phyloP scores from a whole-genome alignment of 345 rosid genomes.

The Eucalyptus regnans region DNA sequence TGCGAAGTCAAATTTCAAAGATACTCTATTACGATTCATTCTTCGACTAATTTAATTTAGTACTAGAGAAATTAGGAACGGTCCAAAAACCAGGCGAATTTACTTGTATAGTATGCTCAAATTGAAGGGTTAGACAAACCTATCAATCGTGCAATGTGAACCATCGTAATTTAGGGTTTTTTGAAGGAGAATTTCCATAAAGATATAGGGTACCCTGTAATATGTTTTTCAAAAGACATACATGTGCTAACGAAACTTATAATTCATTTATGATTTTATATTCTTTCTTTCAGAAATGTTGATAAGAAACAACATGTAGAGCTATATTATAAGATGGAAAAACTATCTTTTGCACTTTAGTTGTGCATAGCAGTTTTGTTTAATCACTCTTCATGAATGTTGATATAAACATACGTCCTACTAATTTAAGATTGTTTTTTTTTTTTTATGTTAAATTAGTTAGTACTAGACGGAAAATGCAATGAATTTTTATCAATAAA shows the following conservation, averaged over 20 bases:
- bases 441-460: neutral
- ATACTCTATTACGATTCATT: neutral
- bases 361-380: neutral
- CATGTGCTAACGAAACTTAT: neutral
- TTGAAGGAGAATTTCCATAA: neutral
- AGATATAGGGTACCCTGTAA: neutral
- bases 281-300: neutral
- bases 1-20: neutral
- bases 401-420: neutral
- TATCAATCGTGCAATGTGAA: neutral
- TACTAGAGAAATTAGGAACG: neutral
- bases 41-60: neutral
- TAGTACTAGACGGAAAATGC: neutral
- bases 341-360: neutral
- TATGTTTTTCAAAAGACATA: neutral
- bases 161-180: neutral
- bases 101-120: neutral
- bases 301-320: neutral
- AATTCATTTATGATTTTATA: neutral
- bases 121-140: neutral
- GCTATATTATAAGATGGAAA: neutral
- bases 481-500: neutral
- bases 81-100: neutral
- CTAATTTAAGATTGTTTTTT: neutral
- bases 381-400: neutral